These are phyloP conservation scores for Galerina sulciceps DNA, from an alignment of 768 basidiomycete genomes.

Conservation along the genomic window DNA sequence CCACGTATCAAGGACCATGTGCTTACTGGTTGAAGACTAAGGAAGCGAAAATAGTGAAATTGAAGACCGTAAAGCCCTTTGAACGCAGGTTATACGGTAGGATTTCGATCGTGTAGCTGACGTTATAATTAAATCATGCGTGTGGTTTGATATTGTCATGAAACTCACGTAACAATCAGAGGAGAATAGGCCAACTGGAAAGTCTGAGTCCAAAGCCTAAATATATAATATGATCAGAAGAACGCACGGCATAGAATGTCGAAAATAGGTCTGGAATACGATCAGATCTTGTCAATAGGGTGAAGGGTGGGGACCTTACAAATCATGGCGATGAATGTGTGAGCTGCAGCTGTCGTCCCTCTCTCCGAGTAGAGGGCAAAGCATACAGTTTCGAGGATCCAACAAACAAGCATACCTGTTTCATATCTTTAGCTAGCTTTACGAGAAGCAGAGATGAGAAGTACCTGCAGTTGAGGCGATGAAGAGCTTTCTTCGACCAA, in stretches of 20 bases:
- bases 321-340: conserved; percentile 57
- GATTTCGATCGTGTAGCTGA: conserved; percentile 35
- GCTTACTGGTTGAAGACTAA: conserved; percentile 68
- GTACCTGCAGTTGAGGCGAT: conserved; percentile 51
- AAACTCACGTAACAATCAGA: conserved; percentile 35
- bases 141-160: not conserved
- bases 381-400: conserved; percentile 60
- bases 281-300: not conserved
- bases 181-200: conserved; percentile 35
- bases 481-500: conserved; percentile 55
- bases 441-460: no score
- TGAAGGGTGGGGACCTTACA: conserved; percentile 21
- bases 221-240: not conserved
- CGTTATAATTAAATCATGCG: not conserved
- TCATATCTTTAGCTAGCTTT: no score
- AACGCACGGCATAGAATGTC: conserved; percentile 32
- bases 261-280: conserved; percentile 30
- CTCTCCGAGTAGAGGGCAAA: conserved; percentile 42
- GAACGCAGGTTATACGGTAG: conserved; percentile 54
- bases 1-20: no score
- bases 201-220: not conserved
- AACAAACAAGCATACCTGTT: conserved; percentile 57
- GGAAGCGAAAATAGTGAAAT: conserved; percentile 60
- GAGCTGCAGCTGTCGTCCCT: conserved; percentile 46
- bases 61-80: conserved; percentile 71